Conservation (phyloP, 495 filamentous ascomycete species). For the Daldinia grandis region DNA sequence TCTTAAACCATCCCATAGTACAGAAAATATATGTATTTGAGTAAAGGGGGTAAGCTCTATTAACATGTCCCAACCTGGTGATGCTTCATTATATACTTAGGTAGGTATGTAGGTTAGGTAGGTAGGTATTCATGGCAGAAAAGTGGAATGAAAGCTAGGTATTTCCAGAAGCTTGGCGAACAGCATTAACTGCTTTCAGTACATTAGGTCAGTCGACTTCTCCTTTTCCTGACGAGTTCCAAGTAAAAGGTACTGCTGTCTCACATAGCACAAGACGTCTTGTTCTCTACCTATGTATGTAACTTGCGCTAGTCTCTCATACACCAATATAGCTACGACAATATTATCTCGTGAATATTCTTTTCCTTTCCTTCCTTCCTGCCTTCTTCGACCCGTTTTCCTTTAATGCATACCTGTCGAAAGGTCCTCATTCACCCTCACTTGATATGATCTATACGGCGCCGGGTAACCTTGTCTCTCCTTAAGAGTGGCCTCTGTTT, state of each 20-base stretch:
- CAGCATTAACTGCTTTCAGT: not conserved
- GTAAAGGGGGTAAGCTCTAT: not conserved
- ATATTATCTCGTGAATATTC: not conserved
- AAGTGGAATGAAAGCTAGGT: not conserved
- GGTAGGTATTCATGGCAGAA: not conserved
- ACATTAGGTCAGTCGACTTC: not conserved
- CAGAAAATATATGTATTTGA: not conserved
- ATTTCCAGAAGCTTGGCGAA: not conserved
- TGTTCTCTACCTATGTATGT: not conserved
- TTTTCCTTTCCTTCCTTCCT: not conserved
- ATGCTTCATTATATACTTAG: not conserved
- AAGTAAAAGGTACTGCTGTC: not conserved
- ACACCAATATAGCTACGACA: not conserved
- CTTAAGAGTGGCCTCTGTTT: conserved; percentile 11
- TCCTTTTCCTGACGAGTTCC: not conserved
- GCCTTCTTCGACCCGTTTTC: not conserved
- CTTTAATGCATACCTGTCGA: not conserved
- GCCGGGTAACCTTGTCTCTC: not conserved
- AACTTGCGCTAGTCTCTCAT: not conserved
- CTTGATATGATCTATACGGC: not conserved
- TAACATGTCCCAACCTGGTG: not conserved
- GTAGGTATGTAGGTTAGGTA: no score
- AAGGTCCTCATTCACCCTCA: not conserved
- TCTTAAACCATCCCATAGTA: not conserved
- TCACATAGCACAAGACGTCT: not conserved